A percentile compares a stretch with the other conserved stretches of the same genome.
phyloP scores from a whole-genome alignment of 202 grass and related monocot species.

The Brachypodium distachyon region DNA sequence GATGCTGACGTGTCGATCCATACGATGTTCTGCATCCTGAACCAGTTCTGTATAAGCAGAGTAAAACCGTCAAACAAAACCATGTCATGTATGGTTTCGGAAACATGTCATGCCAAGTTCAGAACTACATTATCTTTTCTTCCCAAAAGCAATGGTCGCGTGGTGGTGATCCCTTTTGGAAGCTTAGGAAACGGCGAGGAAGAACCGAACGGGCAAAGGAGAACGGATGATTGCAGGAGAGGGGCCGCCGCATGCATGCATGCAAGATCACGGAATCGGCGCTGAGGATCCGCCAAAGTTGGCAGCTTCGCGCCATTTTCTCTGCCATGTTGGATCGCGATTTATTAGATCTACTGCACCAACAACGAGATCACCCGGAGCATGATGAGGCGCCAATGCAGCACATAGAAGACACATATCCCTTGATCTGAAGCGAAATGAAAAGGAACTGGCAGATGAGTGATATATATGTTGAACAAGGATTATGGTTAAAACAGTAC shows the following conservation, averaged over 20 bases:
- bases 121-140: no score
- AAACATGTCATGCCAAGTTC: no score
- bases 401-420: neutral
- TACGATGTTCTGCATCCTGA: neutral
- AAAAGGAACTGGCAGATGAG: no score
- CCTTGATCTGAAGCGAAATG: no score
- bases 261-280: constrained; percentile 12
- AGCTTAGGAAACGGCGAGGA: constrained; percentile 19
- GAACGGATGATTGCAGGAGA: neutral
- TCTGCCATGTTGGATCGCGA: neutral
- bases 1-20: neutral
- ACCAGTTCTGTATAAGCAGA: no score
- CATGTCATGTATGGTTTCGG: no score
- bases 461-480: no score
- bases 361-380: neutral
- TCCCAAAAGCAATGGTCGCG: constrained; percentile 3
- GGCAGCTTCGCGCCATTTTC: constrained; percentile 44
- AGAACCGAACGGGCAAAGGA: neutral
- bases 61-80: no score
- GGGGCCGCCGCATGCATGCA: neutral
- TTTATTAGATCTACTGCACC: constrained; percentile 3
- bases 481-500: no score
- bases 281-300: neutral
- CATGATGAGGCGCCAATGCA: neutral
- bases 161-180: neutral